phyloP scores from a whole-genome alignment of 257 asterid genomes.

The Sherardia arvensis region DNA sequence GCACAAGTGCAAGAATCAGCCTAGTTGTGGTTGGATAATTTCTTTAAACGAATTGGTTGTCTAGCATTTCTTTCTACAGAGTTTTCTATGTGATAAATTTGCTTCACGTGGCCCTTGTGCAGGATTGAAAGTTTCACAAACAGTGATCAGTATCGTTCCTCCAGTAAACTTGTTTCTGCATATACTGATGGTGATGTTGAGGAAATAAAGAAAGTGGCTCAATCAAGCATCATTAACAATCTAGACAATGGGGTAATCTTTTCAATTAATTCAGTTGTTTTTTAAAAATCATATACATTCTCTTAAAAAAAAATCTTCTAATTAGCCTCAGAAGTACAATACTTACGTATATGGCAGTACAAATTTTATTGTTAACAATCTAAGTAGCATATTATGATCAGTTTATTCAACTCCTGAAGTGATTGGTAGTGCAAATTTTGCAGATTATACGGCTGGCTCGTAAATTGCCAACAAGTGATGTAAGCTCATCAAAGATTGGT shows the following conservation, averaged over 20 bases:
- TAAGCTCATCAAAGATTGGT: conserved; percentile 41
- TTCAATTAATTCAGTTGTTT: conserved; percentile 15
- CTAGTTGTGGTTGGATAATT: background rate
- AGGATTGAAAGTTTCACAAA: conserved; percentile 75
- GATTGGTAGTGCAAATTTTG: conserved; percentile 5
- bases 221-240: conserved; percentile 65
- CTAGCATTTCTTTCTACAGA: background rate
- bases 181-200: conserved; percentile 81
- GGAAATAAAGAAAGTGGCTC: conserved; percentile 82
- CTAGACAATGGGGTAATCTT: conserved; percentile 69
- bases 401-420: background rate
- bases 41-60: background rate
- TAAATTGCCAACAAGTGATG: conserved; percentile 90
- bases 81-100: background rate
- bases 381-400: background rate
- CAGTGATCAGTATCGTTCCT: conserved; percentile 91
- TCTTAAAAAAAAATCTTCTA: too few relatives aligned
- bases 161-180: conserved; percentile 72
- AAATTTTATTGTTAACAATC: too few relatives aligned
- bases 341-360: too few relatives aligned
- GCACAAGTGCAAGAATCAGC: too few relatives aligned
- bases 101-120: conserved; percentile 13
- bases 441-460: conserved; percentile 89
- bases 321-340: background rate
- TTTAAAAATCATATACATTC: background rate